phyloP scores from a whole-genome alignment of 192 early-diverging fungal genomes.

The Podila verticillata region DNA sequence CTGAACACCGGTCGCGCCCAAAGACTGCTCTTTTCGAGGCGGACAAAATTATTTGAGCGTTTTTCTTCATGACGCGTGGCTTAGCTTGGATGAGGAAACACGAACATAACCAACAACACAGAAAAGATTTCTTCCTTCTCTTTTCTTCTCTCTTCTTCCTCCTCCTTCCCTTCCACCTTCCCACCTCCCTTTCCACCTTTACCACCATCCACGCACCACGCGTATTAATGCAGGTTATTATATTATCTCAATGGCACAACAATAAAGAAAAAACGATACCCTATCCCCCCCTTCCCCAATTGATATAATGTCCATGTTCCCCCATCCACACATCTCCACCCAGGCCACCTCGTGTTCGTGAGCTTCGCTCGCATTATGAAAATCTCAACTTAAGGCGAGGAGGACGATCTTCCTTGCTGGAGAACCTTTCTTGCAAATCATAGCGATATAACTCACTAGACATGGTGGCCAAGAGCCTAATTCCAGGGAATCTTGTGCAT shows the following conservation, averaged over 20 bases:
- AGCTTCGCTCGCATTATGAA: slow-evolving; percentile 31
- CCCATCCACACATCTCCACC: background rate
- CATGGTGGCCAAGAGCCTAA: slow-evolving; percentile 52
- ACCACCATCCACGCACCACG: background rate
- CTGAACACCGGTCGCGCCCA: too few species aligned
- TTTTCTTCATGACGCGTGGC: too few species aligned
- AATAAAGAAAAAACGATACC: background rate
- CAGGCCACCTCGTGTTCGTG: slow-evolving; percentile 49
- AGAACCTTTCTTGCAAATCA: slow-evolving; percentile 41
- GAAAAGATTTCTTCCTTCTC: background rate
- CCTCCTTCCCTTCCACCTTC: background rate
- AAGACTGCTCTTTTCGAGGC: too few species aligned
- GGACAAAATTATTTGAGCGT: too few species aligned
- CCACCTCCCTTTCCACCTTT: background rate
- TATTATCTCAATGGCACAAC: background rate
- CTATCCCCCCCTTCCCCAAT: background rate
- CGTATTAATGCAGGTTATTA: background rate
- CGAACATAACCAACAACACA: background rate
- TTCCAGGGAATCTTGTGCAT: slow-evolving; percentile 24
- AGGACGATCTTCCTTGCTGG: slow-evolving; percentile 46
- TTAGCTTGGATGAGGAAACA: too few species aligned
- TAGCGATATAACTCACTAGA: slow-evolving; percentile 50
- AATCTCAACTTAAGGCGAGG: slow-evolving; percentile 22
- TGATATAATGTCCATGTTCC: background rate
- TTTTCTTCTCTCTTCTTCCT: slow-evolving; percentile 1